phyloP scores from a whole-genome alignment of 495 filamentous ascomycete species.

The Evernia prunastri region DNA sequence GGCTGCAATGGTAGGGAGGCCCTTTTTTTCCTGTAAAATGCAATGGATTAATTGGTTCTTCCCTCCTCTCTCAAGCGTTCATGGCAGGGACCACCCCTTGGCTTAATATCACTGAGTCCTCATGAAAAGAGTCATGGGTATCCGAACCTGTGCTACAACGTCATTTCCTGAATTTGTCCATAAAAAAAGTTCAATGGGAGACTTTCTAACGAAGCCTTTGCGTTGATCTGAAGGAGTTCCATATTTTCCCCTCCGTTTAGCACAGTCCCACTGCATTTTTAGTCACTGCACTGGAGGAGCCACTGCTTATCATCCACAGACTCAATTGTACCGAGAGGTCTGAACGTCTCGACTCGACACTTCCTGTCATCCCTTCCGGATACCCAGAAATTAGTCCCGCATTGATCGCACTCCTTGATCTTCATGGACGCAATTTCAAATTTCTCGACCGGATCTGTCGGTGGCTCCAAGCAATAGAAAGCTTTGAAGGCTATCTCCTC shows the following conservation, averaged over 20 bases:
- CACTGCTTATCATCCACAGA: slow-evolving; percentile 2
- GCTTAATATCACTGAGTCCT: background rate
- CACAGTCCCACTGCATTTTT: background rate
- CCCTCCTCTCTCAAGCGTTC: background rate
- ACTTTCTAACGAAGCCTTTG: background rate
- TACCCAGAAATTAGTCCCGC: background rate
- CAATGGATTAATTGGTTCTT: background rate
- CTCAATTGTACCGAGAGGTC: background rate
- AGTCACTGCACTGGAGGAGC: slow-evolving; percentile 1
- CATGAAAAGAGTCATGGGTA: background rate
- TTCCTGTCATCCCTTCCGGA: slow-evolving; percentile 7
- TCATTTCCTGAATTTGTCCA: background rate
- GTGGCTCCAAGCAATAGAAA: background rate
- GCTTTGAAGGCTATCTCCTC: slow-evolving; percentile 2
- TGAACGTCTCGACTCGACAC: slow-evolving; percentile 3
- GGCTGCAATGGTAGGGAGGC: background rate
- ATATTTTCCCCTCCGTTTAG: background rate
- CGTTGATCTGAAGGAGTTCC: background rate
- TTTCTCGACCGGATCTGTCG: slow-evolving; percentile 2
- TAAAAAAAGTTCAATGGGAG: background rate
- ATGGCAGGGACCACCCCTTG: background rate
- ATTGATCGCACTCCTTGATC: background rate
- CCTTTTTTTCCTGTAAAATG: background rate
- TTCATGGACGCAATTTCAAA: slow-evolving; percentile 6
- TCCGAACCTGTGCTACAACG: background rate